A percentile compares a stretch with the other conserved stretches of the same genome.
Evolutionary conservation across 352 stramenopile species (phyloP).

Genomic region (Phytophthora europaea): DNA sequence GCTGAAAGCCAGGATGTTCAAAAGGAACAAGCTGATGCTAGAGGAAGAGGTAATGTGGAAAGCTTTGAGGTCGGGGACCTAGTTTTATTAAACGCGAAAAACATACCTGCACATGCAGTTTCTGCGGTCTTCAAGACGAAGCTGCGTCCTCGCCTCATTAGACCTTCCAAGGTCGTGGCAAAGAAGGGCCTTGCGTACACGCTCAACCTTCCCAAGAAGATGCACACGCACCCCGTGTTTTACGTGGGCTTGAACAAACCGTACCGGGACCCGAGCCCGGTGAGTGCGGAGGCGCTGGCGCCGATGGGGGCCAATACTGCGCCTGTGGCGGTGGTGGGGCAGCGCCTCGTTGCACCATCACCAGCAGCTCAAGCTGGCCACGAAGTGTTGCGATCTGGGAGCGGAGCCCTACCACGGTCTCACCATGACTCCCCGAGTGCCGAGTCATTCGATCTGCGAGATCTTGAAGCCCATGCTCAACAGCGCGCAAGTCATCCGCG

Average conservation of each 20-base stretch:
- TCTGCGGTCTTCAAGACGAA: neutral
- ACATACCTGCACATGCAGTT: slow-evolving; percentile 15
- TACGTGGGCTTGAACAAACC: slow-evolving; percentile 33
- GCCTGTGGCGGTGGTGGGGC: neutral
- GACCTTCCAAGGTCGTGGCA: slow-evolving; percentile 32
- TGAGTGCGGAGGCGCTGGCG: neutral
- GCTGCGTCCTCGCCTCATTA: slow-evolving; percentile 22
- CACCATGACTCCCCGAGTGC: neutral
- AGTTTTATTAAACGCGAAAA: slow-evolving; percentile 31
- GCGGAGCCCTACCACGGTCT: neutral
- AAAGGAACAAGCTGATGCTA: slow-evolving; percentile 19
- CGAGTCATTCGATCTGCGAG: neutral
- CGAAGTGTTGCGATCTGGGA: neutral
- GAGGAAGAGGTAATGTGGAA: slow-evolving; percentile 14
- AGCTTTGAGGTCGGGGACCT: slow-evolving; percentile 26
- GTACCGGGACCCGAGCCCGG: neutral
- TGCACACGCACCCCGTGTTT: slow-evolving; percentile 29
- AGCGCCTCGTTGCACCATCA: neutral
- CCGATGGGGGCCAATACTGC: neutral
- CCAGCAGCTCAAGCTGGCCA: neutral
- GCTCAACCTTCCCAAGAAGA: slow-evolving; percentile 29
- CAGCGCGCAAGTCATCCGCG: neutral
- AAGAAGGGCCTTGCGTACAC: slow-evolving; percentile 30
- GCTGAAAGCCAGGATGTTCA: slow-evolving; percentile 20
- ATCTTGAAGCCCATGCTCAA: neutral